phyloP scores from a whole-genome alignment of 2,329 filamentous ascomycete species.

The Davidsoniella australis region DNA sequence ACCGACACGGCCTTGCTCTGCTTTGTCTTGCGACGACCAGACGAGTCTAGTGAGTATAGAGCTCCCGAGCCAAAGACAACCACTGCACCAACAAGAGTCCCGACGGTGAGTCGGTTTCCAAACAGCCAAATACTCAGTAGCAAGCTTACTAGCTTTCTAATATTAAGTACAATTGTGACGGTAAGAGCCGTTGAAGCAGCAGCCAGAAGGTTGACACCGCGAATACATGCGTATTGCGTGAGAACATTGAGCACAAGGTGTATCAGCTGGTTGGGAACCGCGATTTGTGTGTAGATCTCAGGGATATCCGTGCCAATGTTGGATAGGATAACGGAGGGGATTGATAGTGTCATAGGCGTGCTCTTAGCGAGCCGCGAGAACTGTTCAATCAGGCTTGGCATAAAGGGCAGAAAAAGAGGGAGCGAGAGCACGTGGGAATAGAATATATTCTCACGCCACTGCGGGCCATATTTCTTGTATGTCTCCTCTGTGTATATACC shows the following conservation, averaged over 20 bases:
- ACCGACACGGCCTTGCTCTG: background rate
- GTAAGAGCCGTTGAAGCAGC: conserved; percentile 80
- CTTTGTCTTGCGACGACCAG: conserved; percentile 4
- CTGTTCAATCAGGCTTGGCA: conserved; percentile 46
- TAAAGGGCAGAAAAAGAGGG: conserved; percentile 58
- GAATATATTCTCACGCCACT: conserved; percentile 93
- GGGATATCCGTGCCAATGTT: conserved; percentile 1
- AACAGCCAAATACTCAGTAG: conserved; percentile 88
- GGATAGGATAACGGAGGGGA: conserved; percentile 2
- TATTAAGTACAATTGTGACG: conserved; percentile 90
- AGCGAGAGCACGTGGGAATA: conserved; percentile 69
- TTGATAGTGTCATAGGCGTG: conserved; percentile 29
- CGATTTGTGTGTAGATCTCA: background rate
- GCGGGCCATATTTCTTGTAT: conserved; percentile 68
- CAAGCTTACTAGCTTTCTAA: conserved; percentile 83
- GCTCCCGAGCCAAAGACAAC: conserved; percentile 86
- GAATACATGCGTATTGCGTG: conserved; percentile 89
- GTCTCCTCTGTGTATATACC: conserved; percentile 87
- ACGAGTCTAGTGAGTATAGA: conserved; percentile 64
- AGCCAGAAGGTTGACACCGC: conserved; percentile 85
- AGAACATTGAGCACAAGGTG: conserved; percentile 62
- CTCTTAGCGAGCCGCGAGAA: conserved; percentile 47
- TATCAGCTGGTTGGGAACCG: conserved; percentile 50
- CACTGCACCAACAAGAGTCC: conserved; percentile 64
- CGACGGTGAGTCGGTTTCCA: conserved; percentile 60